Base-by-base conservation (phyloP, 2,329 filamentous ascomycete species). In the Zymoseptoria crescenta region DNA sequence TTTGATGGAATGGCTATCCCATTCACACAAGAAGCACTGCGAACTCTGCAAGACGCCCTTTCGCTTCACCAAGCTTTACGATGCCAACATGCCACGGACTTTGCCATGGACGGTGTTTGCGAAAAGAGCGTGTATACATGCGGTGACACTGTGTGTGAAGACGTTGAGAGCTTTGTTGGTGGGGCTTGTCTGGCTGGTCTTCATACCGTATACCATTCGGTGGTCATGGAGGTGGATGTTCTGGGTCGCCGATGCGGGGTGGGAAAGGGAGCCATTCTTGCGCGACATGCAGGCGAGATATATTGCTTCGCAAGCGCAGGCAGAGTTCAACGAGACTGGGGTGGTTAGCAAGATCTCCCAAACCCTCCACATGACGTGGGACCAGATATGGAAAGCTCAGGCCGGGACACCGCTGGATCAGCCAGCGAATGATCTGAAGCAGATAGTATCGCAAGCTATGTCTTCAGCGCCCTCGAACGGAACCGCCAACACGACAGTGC, bases 1-100 rank as follows among this genome's bases (percentile, higher is more conserved):
- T 74, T 78, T 99, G 75, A 96, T 99, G 88, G 92, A 97, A 76
- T 99, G 94, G 94, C 81, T 99, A 21, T 93, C 91, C 54, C 95
- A 99, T 75, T 97, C 94, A 1, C 92, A 99, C 74, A 99, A 99
- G 83, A 97, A 97, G 75, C 89, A 99, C 79, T 99, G 95, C 80
- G 94, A 99, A 78, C 86, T 99, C 41, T 99, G 94, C 85, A 99
- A 99, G 79, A 99, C 94, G 2, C 87, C 92, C 0, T 99, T 97
- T 72, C 89, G 91, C 61, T 99, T 99, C 79, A 99, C 94, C 56
- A 99, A 99, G 76, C 83, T 99, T 48, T 99, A 99, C 77, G 87
- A 92, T 62, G 91, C 91, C 3, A 84, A 92, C 70, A 99, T 99
- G 94, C 95, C 94, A 1, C 83, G 84, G 63, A 85, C 83, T 10